Base-by-base conservation (phyloP, 1,284 basidiomycete genomes). In the Ceratobasidium sp. region DNA sequence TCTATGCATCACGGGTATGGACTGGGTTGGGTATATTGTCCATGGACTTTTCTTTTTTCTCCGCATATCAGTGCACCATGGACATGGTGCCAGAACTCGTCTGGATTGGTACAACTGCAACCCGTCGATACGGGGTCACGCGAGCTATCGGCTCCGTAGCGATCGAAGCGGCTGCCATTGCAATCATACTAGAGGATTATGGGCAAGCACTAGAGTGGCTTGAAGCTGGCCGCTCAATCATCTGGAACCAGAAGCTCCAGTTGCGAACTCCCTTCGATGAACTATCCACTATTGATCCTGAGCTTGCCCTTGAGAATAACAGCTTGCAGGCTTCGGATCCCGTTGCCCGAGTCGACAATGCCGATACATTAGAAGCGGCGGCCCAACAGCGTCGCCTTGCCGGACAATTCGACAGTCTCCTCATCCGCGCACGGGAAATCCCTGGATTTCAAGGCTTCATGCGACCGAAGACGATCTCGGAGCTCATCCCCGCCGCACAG, bases 141-240 rank as follows among this genome's bases (percentile, higher is more conserved):
- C 22, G 41, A 19, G 45, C 19, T 1, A 24, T 71, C 27, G 27
- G 44, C 2, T 3, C 48, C 8, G 14, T 48, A 15, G 45, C 54
- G 17, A 22, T 31, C 11, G 19, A 24, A 24, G 67, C 67, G 17
- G 54, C 54, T 11, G 36, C 56, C 3, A 11, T 27, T 19, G 67
- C 67, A n/a, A 71, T 71, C 15, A 27, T 27, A 4, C 14, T 11
- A 24, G 44, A 41, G 9, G 2, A n/a, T 8, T 66, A 51, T 36
- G 50, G 15, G 6, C 45, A n/a, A 15, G 63, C 63, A 17, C 29
- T 69, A 8, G 65, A 69, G 47, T 69, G 65, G 65, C 36, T 69
- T 14, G 65, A 66, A 53, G 15, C 19, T 6, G 63, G 50, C 2
- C 63, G n/a, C 7, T 33, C 50, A 19, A 41, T 53, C 5, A 24